phyloP scores from a whole-genome alignment of 2,329 filamentous ascomycete genomes.

The Aspergillus aculeatus region DNA sequence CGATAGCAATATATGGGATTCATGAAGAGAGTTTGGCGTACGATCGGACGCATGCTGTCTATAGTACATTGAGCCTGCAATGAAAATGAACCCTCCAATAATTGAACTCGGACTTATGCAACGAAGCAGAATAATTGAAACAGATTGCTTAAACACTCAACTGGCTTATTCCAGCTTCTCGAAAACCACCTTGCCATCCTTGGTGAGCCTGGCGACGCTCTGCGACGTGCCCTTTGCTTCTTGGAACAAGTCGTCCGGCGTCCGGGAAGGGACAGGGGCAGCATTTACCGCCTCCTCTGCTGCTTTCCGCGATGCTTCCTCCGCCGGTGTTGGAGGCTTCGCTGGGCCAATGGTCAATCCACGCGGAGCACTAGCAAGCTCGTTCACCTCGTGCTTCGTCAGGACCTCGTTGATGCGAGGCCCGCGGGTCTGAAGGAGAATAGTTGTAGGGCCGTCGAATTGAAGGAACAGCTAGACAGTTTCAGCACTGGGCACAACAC shows the following conservation, averaged over 20 bases:
- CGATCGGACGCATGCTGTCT: slow-evolving; percentile 15
- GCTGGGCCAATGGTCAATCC: slow-evolving; percentile 65
- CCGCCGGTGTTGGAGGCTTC: slow-evolving; percentile 24
- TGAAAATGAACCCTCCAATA: slow-evolving; percentile 17
- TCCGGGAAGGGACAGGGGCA: slow-evolving; percentile 27
- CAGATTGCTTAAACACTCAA: slow-evolving; percentile 18
- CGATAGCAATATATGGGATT: slow-evolving; percentile 1
- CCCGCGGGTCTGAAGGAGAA: slow-evolving; percentile 85
- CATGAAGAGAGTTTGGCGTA: slow-evolving; percentile 12
- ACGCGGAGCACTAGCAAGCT: slow-evolving; percentile 79
- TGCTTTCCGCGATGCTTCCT: slow-evolving; percentile 20
- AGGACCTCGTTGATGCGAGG: slow-evolving; percentile 75
- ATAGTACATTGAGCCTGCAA: slow-evolving; percentile 26
- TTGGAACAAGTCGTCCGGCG: slow-evolving; percentile 30
- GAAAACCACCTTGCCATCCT: slow-evolving; percentile 67
- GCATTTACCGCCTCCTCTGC: slow-evolving; percentile 24
- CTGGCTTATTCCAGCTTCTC: slow-evolving; percentile 35
- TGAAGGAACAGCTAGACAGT: slow-evolving; percentile 69
- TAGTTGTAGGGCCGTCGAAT: slow-evolving; percentile 80
- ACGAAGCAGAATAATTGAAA: background rate
- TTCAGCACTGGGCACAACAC: background rate
- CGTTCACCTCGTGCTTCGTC: slow-evolving; percentile 76
- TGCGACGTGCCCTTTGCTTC: slow-evolving; percentile 32
- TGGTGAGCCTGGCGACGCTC: slow-evolving; percentile 54
- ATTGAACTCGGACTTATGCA: slow-evolving; percentile 12